Conservation (phyloP, 257 asterid genomes). For the Handroanthus guayacan region DNA sequence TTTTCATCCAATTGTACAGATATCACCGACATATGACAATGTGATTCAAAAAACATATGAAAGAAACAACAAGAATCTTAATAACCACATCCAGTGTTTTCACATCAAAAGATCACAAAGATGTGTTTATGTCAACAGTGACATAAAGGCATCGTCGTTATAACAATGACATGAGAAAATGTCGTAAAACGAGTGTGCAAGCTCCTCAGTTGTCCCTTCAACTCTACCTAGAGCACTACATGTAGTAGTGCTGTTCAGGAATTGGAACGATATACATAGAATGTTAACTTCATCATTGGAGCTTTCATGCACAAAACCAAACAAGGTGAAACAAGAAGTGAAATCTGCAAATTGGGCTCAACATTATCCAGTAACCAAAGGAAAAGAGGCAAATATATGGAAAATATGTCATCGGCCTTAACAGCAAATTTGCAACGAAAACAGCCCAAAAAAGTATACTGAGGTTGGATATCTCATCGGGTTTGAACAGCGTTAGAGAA, state of each 20-base stretch:
- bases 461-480: not conserved
- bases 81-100: no score
- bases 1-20: no score
- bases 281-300: slow-evolving; percentile 52
- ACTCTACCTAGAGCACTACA: slow-evolving; percentile 47
- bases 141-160: no score
- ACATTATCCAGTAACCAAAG: not conserved
- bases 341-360: not conserved
- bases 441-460: not conserved
- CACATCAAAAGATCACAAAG: no score
- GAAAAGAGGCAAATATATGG: not conserved
- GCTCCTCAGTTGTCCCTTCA: slow-evolving; percentile 76
- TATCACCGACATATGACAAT: no score
- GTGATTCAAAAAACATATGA: no score
- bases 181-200: not conserved
- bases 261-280: slow-evolving; percentile 54
- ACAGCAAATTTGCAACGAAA: not conserved
- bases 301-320: slow-evolving; percentile 30
- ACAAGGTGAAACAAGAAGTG: not conserved
- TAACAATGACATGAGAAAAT: no score
- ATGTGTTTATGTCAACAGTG: no score
- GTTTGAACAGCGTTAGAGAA: not conserved
- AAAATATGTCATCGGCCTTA: not conserved
- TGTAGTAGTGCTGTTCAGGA: slow-evolving; percentile 48
- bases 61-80: no score